Conservation (phyloP, 2,329 filamentous ascomycete genomes). For the Rutstroemia sp. region DNA sequence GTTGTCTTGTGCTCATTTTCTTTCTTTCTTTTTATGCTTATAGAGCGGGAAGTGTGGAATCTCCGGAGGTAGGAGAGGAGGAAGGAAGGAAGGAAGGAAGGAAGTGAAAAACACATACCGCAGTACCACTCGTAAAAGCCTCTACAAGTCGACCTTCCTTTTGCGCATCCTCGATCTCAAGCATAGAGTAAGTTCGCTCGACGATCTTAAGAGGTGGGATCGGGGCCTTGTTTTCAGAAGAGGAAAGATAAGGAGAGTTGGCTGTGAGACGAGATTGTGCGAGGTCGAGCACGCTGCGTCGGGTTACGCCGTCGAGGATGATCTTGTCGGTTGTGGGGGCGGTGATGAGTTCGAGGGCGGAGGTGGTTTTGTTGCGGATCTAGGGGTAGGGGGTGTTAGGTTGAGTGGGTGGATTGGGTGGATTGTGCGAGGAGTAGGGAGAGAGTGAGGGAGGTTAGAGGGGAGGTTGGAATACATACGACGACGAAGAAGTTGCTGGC, state of each 20-base stretch:
- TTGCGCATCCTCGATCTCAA: slow-evolving; percentile 65
- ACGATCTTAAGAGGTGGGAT: slow-evolving; percentile 57
- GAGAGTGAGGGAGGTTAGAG: background rate
- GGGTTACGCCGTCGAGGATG: slow-evolving; percentile 80
- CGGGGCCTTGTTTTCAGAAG: background rate
- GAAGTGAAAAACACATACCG: slow-evolving; percentile 45
- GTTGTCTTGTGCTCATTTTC: background rate
- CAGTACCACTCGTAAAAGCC: slow-evolving; percentile 80
- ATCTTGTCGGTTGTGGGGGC: slow-evolving; percentile 75
- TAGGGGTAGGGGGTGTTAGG: background rate
- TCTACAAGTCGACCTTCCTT: slow-evolving; percentile 73
- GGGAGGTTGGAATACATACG: background rate
- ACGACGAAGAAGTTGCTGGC: slow-evolving; percentile 89
- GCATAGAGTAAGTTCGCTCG: slow-evolving; percentile 75
- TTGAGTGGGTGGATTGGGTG: background rate
- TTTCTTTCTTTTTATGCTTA: background rate
- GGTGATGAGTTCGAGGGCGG: slow-evolving; percentile 37
- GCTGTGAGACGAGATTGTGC: slow-evolving; percentile 53
- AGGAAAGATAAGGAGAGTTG: slow-evolving; percentile 21
- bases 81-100: background rate
- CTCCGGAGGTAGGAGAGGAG: background rate
- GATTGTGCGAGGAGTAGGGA: background rate
- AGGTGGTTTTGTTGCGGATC: background rate
- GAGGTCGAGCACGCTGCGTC: slow-evolving; percentile 70
- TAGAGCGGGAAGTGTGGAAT: background rate